Base-by-base conservation (phyloP, 2,329 filamentous ascomycete genomes). In the Aspergillaceae sp. region DNA sequence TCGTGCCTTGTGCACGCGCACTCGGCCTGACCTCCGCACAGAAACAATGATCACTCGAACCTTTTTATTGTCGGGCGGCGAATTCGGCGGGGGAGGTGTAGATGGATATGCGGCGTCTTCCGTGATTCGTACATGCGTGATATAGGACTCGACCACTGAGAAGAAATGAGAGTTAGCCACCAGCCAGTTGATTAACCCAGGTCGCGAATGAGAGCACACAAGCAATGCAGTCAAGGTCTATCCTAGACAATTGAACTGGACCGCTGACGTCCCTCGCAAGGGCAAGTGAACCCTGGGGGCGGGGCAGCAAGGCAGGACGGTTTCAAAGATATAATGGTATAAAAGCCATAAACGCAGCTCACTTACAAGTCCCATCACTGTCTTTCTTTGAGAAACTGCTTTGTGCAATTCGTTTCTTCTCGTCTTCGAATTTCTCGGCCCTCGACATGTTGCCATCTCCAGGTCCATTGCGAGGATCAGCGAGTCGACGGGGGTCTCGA, bases 1-100 rank as follows among this genome's bases (percentile, higher is more conserved):
- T 58, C 94, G 84, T 48, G 89, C 91, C 69, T 98, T 98, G 74
- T 98, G 92, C 73, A 98, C 82, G 60, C 90, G 86, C 42, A 98
- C 91, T 49, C 89, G 79, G 46, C 91, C 92, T 1, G 91, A 95
- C 60, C 88, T 92, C 51, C 88, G 82, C 49, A 98, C 92, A 7
- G 91, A 86, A 54, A 98, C 84, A 54, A 98, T 89, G 62, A 98
- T 94, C 54, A 95, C 77, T 59, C 92, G 82, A 41, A 84, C 80
- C 68, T 98, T 98, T 67, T 95, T 90, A 61, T 83, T 80, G 44
- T 84, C 78, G 7, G 82, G 71, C 6, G 77, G 73, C n/a, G 84
- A 80, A 54, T 84, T 82, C 2, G 87, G 87, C 3, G 92, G 90
- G 44, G 92, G 84, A 32, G 92, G 92, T 34, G 78, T 77, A 26